Base-by-base conservation (phyloP, 306 rosid species). In the Dalbergia oliveri region DNA sequence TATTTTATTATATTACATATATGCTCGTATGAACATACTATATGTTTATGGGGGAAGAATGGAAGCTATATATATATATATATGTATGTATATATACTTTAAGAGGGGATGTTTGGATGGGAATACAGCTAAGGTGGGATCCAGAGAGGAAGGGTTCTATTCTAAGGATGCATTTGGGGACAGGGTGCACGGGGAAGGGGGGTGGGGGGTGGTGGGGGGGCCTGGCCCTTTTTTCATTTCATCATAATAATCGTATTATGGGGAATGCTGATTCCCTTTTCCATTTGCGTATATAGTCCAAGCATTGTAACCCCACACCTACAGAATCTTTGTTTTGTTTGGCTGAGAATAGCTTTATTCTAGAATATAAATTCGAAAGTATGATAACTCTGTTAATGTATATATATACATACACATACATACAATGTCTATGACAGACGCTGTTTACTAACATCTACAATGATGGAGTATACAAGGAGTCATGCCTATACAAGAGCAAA, bases 291-390 rank as follows among this genome's bases (percentile, higher is more conserved):
- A 45, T 5, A n/a, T 53, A 53, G 59, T 71, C 13, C 34, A 66
- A 62, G 45, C 34, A 35, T 67, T 21, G 15, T 41, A 57, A 41
- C 86, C 83, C 75, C 86, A 75, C 79, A 63, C 68, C 19, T 35
- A 1, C 34, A 84, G 89, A 86, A 86, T 86, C 89, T 72, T 54
- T 79, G 81, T 81, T 84, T 81, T 86, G 86, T 85, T 78, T 85
- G 69, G 43, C 53, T 37, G 44, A 31, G 41, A 33, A 23, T 53
- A 77, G 58, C 68, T 66, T 53, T 53, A 53, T 53, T 61, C 78
- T 79, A 10, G 50, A 72, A 14, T 10, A 26, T 1, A 41, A 19
- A 7, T 23, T 50, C 5, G 14, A 72, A 49, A 3, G 57, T 59
- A 65, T 65, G 21, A n/a, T 61, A 11, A 63, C 51, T 58, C 31